phyloP scores from a whole-genome alignment of 225 moss, liverwort and hornwort species.

The Sphagnum tenellum region DNA sequence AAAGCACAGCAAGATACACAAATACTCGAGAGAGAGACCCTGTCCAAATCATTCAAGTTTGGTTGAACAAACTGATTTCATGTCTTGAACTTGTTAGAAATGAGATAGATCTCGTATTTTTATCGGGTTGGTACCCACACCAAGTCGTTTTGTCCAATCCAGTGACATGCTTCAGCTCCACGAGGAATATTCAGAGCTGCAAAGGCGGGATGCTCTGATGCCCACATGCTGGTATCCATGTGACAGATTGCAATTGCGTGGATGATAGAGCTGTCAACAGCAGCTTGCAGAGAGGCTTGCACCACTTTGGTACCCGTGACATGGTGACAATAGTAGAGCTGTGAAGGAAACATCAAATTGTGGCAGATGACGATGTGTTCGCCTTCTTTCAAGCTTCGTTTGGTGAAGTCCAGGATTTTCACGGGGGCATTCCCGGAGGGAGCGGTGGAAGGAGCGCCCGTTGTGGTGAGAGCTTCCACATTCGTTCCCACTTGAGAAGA shows the following conservation, averaged over 20 bases:
- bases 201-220: slow-evolving; percentile 3
- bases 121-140: slow-evolving; percentile 14
- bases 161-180: slow-evolving; percentile 5
- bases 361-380: slow-evolving; percentile 17
- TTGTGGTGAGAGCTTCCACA: slow-evolving; percentile 3
- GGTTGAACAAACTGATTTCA: too few species aligned
- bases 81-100: too few species aligned
- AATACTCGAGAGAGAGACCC: too few species aligned
- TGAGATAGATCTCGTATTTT: too few species aligned
- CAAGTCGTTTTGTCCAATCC: background rate
- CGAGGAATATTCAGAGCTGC: slow-evolving; percentile 6
- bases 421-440: background rate
- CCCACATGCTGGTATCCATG: slow-evolving; percentile 11
- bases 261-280: background rate
- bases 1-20: too few species aligned
- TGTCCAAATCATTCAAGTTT: too few species aligned
- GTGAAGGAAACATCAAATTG: slow-evolving; percentile 7
- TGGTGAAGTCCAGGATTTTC: background rate
- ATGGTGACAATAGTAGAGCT: slow-evolving; percentile 10
- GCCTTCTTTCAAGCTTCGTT: slow-evolving; percentile 4
- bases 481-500: slow-evolving; percentile 16
- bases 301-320: slow-evolving; percentile 19
- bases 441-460: slow-evolving; percentile 1
- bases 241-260: slow-evolving; percentile 9
- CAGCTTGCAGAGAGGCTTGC: slow-evolving; percentile 2